A percentile compares a stretch with the other conserved stretches of the same genome.
Evolutionary conservation across 495 filamentous ascomycete species (phyloP).

Genomic region (Barbatosphaeria neglecta): DNA sequence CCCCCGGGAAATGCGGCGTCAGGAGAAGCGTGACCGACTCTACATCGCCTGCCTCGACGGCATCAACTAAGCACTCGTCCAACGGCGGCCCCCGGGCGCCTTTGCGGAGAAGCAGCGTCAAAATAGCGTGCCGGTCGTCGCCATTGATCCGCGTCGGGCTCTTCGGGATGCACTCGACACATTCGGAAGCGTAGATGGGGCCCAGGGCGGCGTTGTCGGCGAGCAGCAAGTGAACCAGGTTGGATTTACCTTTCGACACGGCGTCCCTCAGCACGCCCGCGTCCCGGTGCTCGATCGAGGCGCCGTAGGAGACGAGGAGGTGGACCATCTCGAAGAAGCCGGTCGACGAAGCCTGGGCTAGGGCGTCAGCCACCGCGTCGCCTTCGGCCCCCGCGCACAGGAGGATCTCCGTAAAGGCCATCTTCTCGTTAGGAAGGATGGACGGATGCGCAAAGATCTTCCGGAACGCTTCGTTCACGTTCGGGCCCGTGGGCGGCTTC

Average conservation of each 20-base stretch:
- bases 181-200: slow-evolving; percentile 27
- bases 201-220: slow-evolving; percentile 19
- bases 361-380: slow-evolving; percentile 22
- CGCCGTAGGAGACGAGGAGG: slow-evolving; percentile 31
- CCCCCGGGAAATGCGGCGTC: slow-evolving; percentile 25
- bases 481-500: slow-evolving; percentile 24
- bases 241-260: slow-evolving; percentile 21
- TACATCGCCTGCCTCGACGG: slow-evolving; percentile 24
- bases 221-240: slow-evolving; percentile 28
- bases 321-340: slow-evolving; percentile 34
- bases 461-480: slow-evolving; percentile 27
- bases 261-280: slow-evolving; percentile 23
- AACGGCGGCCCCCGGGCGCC: slow-evolving; percentile 26
- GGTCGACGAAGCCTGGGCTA: slow-evolving; percentile 23
- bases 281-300: slow-evolving; percentile 32
- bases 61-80: slow-evolving; percentile 27
- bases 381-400: slow-evolving; percentile 34
- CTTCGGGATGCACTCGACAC: slow-evolving; percentile 29
- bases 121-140: slow-evolving; percentile 27
- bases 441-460: slow-evolving; percentile 23
- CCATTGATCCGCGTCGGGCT: slow-evolving; percentile 26
- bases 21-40: slow-evolving; percentile 28
- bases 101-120: slow-evolving; percentile 26
- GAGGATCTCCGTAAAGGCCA: slow-evolving; percentile 29
- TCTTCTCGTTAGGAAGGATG: slow-evolving; percentile 30